Evolutionary conservation across 129 eudicot genomes (phyloP).

Genomic region (Arctium lappa): DNA sequence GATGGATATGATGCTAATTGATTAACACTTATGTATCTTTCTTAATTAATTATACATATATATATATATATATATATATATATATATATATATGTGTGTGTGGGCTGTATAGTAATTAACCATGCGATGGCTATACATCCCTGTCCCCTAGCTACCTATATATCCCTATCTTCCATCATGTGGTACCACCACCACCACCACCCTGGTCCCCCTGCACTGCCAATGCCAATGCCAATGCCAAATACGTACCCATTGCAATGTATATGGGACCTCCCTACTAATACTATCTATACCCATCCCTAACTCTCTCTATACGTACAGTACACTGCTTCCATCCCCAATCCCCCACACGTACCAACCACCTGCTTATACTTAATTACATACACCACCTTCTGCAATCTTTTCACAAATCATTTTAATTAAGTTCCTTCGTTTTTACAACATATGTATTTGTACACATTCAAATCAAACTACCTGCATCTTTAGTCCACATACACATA

Average conservation of each 20-base stretch:
- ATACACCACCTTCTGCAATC: not conserved
- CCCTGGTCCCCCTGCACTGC: not conserved
- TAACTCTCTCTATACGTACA: not conserved
- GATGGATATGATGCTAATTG: not conserved
- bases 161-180: not conserved
- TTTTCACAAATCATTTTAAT: not conserved
- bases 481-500: not conserved
- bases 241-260: not conserved
- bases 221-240: not conserved
- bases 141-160: not conserved
- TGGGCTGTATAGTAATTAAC: not conserved
- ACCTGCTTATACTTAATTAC: too few species aligned
- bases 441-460: not conserved
- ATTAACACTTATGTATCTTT: not conserved
- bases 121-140: not conserved
- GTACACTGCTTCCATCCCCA: not conserved
- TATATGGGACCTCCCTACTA: not conserved
- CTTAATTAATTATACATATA: not conserved
- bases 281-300: not conserved
- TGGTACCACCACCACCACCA: not conserved
- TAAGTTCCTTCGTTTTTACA: not conserved
- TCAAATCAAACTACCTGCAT: not conserved
- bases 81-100: not conserved
- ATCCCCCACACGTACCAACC: not conserved
- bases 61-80: not conserved